These are phyloP conservation scores for Neophaeococcomyces aloes DNA, from an alignment of 2,329 filamentous ascomycete species.

Conservation along the genomic window DNA sequence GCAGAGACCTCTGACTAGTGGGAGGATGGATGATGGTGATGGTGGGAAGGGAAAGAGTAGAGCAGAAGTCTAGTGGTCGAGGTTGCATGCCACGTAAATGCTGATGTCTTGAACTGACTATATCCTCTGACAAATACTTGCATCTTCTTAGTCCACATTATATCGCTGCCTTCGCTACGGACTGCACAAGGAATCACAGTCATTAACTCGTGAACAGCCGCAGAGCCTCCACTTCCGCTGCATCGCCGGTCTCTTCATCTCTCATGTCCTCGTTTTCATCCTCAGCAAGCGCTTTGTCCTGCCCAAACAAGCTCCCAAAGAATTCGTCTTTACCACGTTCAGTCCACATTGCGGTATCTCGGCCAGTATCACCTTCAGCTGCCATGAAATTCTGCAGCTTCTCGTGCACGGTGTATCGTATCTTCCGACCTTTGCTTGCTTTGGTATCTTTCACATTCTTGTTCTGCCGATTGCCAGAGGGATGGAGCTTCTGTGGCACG, in stretches of 20 bases:
- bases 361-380: slow-evolving; percentile 32
- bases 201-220: slow-evolving; percentile 24
- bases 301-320: slow-evolving; percentile 65
- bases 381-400: slow-evolving; percentile 99
- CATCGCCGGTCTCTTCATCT: slow-evolving; percentile 16
- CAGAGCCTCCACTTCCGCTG: slow-evolving; percentile 25
- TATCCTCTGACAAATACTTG: too few species aligned
- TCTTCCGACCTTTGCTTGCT: slow-evolving; percentile 87
- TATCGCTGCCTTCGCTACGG: too few species aligned
- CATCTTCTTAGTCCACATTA: too few species aligned
- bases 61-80: neutral
- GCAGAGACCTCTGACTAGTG: slow-evolving; percentile 2
- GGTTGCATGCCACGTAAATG: neutral
- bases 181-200: neutral
- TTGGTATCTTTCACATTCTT: slow-evolving; percentile 81
- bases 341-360: slow-evolving; percentile 72
- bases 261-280: slow-evolving; percentile 26
- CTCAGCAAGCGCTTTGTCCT: slow-evolving; percentile 53
- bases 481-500: slow-evolving; percentile 29
- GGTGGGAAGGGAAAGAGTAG: neutral
- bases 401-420: slow-evolving; percentile 90
- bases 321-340: slow-evolving; percentile 65
- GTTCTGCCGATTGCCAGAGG: slow-evolving; percentile 35
- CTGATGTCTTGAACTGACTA: too few species aligned
- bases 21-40: neutral